Evolutionary conservation across 768 basidiomycete species (phyloP).

Genomic region (Mycena crocata): DNA sequence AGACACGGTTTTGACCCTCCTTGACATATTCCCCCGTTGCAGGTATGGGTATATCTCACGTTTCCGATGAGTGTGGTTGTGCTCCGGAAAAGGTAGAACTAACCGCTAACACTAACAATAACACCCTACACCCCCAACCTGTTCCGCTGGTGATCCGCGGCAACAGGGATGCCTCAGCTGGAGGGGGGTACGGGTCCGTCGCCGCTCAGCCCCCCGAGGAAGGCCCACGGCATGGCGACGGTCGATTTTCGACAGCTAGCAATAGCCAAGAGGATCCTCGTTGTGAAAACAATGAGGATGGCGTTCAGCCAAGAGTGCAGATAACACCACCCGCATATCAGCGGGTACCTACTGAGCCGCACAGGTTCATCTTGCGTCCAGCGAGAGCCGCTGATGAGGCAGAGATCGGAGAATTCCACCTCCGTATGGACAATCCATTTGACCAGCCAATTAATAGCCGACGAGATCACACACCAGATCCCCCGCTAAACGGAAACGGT

Average conservation of each 20-base stretch:
- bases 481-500: no score
- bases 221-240: not conserved
- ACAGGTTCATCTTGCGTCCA: not conserved
- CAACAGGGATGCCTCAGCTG: not conserved
- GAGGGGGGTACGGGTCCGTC: conserved; percentile 9
- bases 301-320: not conserved
- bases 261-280: not conserved
- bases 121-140: not conserved
- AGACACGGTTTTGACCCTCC: not conserved
- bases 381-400: not conserved
- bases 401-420: not conserved
- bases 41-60: not conserved
- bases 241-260: not conserved
- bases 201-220: conserved; percentile 5
- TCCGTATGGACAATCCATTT: not conserved
- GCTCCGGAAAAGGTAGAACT: not conserved
- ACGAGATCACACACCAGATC: no score
- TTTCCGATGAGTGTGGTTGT: conserved; percentile 11
- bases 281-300: not conserved
- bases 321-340: not conserved
- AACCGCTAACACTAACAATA: not conserved
- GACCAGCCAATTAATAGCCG: not conserved
- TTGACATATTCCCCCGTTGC: conserved; percentile 5
- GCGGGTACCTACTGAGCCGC: not conserved
- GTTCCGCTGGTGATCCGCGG: not conserved